Evolutionary conservation across 768 basidiomycete genomes (phyloP).

Genomic region (Postia placenta): DNA sequence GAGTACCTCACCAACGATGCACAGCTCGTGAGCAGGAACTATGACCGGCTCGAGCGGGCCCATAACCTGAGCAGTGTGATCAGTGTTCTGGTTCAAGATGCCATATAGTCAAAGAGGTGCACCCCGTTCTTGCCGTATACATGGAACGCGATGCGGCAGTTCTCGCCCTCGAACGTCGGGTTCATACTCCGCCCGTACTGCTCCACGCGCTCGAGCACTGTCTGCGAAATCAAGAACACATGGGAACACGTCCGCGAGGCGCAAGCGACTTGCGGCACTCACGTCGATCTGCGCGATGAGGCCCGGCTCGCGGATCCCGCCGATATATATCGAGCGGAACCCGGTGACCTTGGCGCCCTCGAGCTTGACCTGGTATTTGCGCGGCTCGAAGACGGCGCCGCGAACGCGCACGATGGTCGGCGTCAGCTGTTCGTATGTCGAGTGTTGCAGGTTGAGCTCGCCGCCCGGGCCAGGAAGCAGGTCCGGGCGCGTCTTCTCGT

Average conservation of each 20-base stretch:
- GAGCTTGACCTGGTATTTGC: not conserved
- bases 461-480: not conserved
- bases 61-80: not conserved
- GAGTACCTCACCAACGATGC: not conserved
- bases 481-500: conserved; percentile 2
- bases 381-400: not conserved
- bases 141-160: not conserved
- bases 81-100: not conserved
- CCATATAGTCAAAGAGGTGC: not conserved
- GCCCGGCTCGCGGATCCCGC: not conserved
- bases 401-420: not conserved
- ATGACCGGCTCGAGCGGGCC: not conserved
- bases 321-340: not conserved
- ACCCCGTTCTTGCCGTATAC: conserved; percentile 1
- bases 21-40: not conserved
- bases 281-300: not conserved
- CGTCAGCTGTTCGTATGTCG: not conserved
- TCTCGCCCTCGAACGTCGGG: not conserved
- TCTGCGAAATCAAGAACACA: no score
- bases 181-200: not conserved
- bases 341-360: conserved; percentile 1
- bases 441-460: not conserved
- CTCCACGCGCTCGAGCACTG: not conserved
- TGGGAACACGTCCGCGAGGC: no score
- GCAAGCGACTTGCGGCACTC: not conserved